Percentiles rank a stretch among this genome's conserved stretches.
These are phyloP conservation scores for Phytophthora capsici DNA, from an alignment of 352 stramenopile genomes.

Conservation along the genomic window DNA sequence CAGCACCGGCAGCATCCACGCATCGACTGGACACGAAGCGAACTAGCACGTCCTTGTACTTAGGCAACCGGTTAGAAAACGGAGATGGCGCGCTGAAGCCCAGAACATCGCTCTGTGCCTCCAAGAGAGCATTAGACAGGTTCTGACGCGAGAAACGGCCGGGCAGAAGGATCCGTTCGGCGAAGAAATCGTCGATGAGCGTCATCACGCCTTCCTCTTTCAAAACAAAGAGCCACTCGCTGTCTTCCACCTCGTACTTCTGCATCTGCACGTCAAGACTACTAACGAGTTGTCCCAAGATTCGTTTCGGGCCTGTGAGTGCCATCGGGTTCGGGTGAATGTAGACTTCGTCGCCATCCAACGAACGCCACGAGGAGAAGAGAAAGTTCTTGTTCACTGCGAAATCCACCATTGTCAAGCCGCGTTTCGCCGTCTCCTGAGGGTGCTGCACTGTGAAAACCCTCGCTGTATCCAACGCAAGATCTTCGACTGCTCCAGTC, in stretches of 20 bases:
- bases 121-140: conserved; percentile 64
- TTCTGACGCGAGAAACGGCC: conserved; percentile 74
- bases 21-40: conserved; percentile 58
- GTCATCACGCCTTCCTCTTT: conserved; percentile 45
- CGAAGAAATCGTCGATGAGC: conserved; percentile 70
- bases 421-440: conserved; percentile 36
- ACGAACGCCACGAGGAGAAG: conserved; percentile 76
- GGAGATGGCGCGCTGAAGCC: conserved; percentile 36
- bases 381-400: conserved; percentile 69
- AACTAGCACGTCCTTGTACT: conserved; percentile 72
- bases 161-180: conserved; percentile 59
- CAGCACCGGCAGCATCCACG: conserved; percentile 20
- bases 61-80: conserved; percentile 47
- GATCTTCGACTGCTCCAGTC: conserved; percentile 39
- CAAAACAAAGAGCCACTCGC: conserved; percentile 60
- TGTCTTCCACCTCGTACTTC: conserved; percentile 64
- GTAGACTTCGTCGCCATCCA: conserved; percentile 64
- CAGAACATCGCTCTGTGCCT: conserved; percentile 41
- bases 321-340: conserved; percentile 77
- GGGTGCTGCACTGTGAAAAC: conserved; percentile 54
- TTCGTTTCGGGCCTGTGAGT: conserved; percentile 61
- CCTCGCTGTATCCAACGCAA: conserved; percentile 54
- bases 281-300: conserved; percentile 57
- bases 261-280: conserved; percentile 74
- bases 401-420: conserved; percentile 78